Evolutionary conservation across 106 monocot genomes (phyloP), one percentile per base, ranked within the genome.

Genomic region (Narthecium ossifragum): DNA sequence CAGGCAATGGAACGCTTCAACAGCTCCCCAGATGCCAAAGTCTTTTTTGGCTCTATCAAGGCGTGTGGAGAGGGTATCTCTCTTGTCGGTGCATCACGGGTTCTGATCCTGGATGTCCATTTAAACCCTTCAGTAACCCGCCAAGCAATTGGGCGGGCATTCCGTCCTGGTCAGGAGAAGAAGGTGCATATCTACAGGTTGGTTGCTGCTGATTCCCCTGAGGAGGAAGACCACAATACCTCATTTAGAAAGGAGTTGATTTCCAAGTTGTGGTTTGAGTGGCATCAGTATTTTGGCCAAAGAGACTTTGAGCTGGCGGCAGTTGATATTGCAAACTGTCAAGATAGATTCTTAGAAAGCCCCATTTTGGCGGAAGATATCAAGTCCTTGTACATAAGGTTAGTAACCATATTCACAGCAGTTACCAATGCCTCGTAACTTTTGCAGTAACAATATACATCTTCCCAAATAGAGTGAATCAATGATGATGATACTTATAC

Each of bases 21-120:
- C 62, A 81, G 70, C 51, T 88, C 92, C 2, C 8, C 54, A 10
- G 88, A 84, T 70, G 84, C 88, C 3, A 88, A 81, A 46, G 67
- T 92, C 53, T 69, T 92, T 27, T 81, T 92, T 61, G 92, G 92
- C 15, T 92, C 92, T 1, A 92, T 92, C 66, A 92, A 85, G 74
- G 92, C 92, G 0, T 92, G 92, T 68, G 92, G 92, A 1, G 92
- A 92, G 75, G 92, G 92, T 0, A 84, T 92, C 33, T 92, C 92
- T 39, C 62, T 92, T 8, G 76, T 84, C 15, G 92, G 92, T 11
- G 92, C 92, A 23, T 92, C 92, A 0, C 67, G 92, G 36, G 69
- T 92, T 27, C 21, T 92, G 20, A 76, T 92, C 30, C 57, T 92
- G 39, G 92, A 92, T 65, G 88, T 88, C 11, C 88, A 88, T 41